Conservation (phyloP, 129 eudicot species). For the Chrysanthemum seticuspe region DNA sequence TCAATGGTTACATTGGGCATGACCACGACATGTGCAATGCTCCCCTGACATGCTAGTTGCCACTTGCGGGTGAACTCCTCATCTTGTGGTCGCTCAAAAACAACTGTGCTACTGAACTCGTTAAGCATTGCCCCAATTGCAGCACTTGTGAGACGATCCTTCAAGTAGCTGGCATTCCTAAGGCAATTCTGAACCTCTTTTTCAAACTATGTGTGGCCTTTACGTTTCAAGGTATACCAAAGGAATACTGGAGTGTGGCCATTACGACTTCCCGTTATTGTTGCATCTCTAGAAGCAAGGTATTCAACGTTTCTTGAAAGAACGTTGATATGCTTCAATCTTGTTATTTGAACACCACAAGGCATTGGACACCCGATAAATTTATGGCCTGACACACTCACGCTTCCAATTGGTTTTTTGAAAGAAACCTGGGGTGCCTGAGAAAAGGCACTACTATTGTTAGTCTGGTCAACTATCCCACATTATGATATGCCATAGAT, state of each 20-base stretch:
- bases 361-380: slow-evolving; percentile 94
- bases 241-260: slow-evolving; percentile 88
- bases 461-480: background rate
- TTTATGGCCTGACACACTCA: slow-evolving; percentile 84
- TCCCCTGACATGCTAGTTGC: slow-evolving; percentile 82
- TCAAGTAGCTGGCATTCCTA: slow-evolving; percentile 77
- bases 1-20: slow-evolving; percentile 83
- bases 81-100: slow-evolving; percentile 78
- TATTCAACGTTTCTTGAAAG: slow-evolving; percentile 81
- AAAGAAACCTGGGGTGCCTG: slow-evolving; percentile 83
- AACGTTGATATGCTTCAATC: slow-evolving; percentile 65
- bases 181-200: slow-evolving; percentile 89
- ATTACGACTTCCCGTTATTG: slow-evolving; percentile 87
- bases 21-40: slow-evolving; percentile 79
- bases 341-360: slow-evolving; percentile 77
- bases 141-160: slow-evolving; percentile 52
- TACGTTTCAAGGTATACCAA: slow-evolving; percentile 77
- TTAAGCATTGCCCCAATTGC: slow-evolving; percentile 84
- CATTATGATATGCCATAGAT: background rate
- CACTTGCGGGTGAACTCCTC: slow-evolving; percentile 74
- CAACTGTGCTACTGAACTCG: slow-evolving; percentile 86
- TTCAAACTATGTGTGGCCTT: slow-evolving; percentile 78
- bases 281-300: slow-evolving; percentile 87
- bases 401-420: slow-evolving; percentile 83
- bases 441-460: background rate